Evolutionary conservation across 257 asterid species (phyloP).

Genomic region (Solanum raphanifolium): DNA sequence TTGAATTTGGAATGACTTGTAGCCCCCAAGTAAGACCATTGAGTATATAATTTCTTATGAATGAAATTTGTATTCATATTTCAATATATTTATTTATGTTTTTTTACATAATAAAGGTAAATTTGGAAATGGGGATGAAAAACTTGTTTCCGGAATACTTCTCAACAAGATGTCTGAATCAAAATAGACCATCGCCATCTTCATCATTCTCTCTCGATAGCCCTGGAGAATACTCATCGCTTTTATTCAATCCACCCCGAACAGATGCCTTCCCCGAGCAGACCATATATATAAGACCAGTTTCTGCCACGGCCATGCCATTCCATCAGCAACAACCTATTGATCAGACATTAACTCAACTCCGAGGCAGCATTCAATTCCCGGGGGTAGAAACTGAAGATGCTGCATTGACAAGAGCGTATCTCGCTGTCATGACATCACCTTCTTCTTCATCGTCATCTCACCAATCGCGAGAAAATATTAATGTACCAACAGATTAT

Average conservation of each 20-base stretch:
- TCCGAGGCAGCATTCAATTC: slow-evolving; percentile 14
- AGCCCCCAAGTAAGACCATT: slow-evolving; percentile 30
- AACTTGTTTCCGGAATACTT: slow-evolving; percentile 29
- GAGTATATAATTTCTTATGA: background rate
- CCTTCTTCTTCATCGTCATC: slow-evolving; percentile 18
- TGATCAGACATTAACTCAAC: background rate
- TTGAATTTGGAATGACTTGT: slow-evolving; percentile 58
- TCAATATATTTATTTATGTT: background rate
- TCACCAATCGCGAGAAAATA: slow-evolving; percentile 6
- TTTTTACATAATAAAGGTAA: slow-evolving; percentile 21
- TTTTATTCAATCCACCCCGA: slow-evolving; percentile 19
- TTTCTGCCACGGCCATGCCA: background rate
- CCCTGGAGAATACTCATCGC: slow-evolving; percentile 28
- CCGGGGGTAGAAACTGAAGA: slow-evolving; percentile 44
- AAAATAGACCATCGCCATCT: slow-evolving; percentile 41
- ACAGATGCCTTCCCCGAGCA: background rate
- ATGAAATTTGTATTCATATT: background rate
- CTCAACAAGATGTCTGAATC: slow-evolving; percentile 13
- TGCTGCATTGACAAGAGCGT: slow-evolving; percentile 55
- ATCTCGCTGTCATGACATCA: slow-evolving; percentile 46
- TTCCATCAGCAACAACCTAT: background rate
- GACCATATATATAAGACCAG: background rate
- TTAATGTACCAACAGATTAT: background rate
- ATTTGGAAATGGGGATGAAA: slow-evolving; percentile 41
- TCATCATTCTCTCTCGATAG: slow-evolving; percentile 72